Evolutionary conservation across 306 rosid species (phyloP).

Genomic region (Sicyos baderoa): DNA sequence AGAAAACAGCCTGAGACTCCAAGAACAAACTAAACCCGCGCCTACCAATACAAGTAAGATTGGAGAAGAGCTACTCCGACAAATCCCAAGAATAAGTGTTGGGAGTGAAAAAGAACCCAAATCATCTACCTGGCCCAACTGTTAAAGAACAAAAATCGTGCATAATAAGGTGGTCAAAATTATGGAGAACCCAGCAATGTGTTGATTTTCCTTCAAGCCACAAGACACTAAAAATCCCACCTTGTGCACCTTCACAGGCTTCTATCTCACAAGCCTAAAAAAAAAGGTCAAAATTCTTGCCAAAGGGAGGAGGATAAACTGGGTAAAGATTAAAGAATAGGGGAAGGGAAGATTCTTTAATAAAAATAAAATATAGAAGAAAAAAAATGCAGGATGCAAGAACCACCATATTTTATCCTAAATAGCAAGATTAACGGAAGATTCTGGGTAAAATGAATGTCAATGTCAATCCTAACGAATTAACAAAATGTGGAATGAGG

Average conservation of each 20-base stretch:
- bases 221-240: background rate
- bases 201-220: background rate
- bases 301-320: background rate
- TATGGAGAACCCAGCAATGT: background rate
- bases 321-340: background rate
- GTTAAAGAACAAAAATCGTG: background rate
- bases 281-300: background rate
- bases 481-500: background rate
- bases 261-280: background rate
- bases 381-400: background rate
- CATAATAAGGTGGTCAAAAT: background rate
- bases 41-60: background rate
- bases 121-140: background rate
- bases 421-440: background rate
- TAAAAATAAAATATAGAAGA: too few relatives aligned
- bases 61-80: background rate
- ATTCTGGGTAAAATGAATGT: background rate
- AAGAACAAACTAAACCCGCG: background rate
- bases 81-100: background rate
- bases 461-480: background rate
- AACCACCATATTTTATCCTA: background rate
- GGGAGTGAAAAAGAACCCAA: background rate
- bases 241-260: background rate
- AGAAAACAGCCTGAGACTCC: background rate
- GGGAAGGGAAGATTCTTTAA: background rate